These are phyloP conservation scores for Phytophthora multivora DNA, from an alignment of 352 stramenopile genomes.

Conservation along the genomic window DNA sequence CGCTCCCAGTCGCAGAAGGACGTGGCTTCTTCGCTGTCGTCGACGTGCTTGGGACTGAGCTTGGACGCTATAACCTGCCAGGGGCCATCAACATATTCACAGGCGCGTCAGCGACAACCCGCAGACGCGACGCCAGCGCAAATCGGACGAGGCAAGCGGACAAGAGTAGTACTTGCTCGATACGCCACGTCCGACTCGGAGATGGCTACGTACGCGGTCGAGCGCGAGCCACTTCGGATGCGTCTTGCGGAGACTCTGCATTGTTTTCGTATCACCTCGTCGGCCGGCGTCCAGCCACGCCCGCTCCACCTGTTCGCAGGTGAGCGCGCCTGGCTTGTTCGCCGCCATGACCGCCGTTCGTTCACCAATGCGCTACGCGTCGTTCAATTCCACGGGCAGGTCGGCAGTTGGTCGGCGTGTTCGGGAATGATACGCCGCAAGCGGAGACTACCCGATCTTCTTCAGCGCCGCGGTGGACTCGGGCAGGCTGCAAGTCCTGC, in stretches of 20 bases:
- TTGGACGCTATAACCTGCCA: constrained; percentile 28
- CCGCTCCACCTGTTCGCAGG: constrained; percentile 23
- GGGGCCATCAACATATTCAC: background rate
- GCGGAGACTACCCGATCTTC: constrained; percentile 18
- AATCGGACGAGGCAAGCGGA: constrained; percentile 33
- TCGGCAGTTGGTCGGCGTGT: constrained; percentile 30
- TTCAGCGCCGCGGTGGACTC: constrained; percentile 2
- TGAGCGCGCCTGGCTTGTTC: constrained; percentile 7
- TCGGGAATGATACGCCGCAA: constrained; percentile 27
- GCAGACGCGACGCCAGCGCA: constrained; percentile 24
- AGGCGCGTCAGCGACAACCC: constrained; percentile 19
- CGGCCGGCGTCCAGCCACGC: constrained; percentile 36
- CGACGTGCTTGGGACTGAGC: constrained; percentile 14
- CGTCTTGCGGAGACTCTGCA: constrained; percentile 32
- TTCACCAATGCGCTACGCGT: background rate
- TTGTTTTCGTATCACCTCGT: constrained; percentile 27
- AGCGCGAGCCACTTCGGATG: constrained; percentile 40
- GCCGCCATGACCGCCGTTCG: constrained; percentile 18
- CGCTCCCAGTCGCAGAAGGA: constrained; percentile 44
- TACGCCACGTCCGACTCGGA: constrained; percentile 10
- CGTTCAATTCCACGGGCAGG: constrained; percentile 27
- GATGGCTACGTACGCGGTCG: constrained; percentile 38
- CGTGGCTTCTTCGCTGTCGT: constrained; percentile 23
- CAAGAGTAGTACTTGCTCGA: constrained; percentile 37
- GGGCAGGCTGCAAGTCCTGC: constrained; percentile 17